Evolutionary conservation across 139 green algal species (phyloP).

Genomic region (Chlorella sp.): DNA sequence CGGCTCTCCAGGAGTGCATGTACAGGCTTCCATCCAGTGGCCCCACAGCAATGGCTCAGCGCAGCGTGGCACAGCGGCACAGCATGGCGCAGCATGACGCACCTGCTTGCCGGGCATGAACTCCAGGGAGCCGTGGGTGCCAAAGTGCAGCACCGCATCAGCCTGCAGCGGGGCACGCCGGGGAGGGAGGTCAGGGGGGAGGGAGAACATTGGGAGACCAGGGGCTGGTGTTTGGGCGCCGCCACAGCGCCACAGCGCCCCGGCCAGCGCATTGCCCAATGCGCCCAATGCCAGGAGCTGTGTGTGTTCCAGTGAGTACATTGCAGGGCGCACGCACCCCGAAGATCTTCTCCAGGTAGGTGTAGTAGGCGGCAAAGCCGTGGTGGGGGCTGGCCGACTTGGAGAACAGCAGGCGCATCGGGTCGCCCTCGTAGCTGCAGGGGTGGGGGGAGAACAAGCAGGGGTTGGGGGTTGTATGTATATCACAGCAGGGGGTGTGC

Average conservation of each 20-base stretch:
- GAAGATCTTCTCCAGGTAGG: slow-evolving; percentile 94
- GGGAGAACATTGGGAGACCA: background rate
- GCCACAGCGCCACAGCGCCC: too few relatives aligned
- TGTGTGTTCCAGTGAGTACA: too few relatives aligned
- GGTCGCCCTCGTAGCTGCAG: slow-evolving; percentile 94
- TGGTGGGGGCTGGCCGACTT: slow-evolving; percentile 95
- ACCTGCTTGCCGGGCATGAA: slow-evolving; percentile 99
- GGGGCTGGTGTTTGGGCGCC: too few relatives aligned
- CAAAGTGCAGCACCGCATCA: slow-evolving; percentile 99
- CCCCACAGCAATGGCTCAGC: background rate
- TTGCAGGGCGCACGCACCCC: background rate
- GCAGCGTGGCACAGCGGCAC: background rate
- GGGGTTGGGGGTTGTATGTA: too few relatives aligned
- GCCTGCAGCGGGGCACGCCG: background rate
- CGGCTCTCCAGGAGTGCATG: too few relatives aligned
- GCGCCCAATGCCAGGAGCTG: too few relatives aligned
- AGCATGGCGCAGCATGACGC: background rate
- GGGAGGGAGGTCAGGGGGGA: background rate
- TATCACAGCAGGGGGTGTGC: too few relatives aligned
- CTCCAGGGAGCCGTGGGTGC: slow-evolving; percentile 98
- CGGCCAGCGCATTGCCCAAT: too few relatives aligned
- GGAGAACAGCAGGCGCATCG: slow-evolving; percentile 99
- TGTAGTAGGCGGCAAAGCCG: slow-evolving; percentile 99
- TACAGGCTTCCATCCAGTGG: too few relatives aligned
- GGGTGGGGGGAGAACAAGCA: too few relatives aligned